phyloP scores from a whole-genome alignment of 129 eudicot genomes.

The Apium graveolens region DNA sequence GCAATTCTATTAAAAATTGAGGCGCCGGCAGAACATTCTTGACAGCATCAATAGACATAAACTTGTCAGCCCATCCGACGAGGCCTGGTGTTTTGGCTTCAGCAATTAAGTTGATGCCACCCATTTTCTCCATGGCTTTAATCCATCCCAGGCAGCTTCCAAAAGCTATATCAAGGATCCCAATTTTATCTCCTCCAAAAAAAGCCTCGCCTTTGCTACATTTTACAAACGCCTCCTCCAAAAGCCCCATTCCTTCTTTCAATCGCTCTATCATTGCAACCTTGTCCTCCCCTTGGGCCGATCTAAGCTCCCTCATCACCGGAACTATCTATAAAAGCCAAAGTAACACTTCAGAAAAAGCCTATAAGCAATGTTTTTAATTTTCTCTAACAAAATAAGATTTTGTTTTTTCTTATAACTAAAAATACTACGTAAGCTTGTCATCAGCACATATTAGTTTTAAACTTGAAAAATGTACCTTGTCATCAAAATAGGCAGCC shows the following conservation, averaged over 20 bases:
- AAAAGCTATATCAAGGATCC: slow-evolving; percentile 27
- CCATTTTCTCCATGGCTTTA: slow-evolving; percentile 5
- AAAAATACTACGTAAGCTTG: too few relatives aligned
- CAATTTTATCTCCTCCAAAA: slow-evolving; percentile 30
- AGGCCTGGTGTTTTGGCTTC: slow-evolving; percentile 24
- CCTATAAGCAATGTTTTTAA: background rate
- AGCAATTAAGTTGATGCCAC: slow-evolving; percentile 16
- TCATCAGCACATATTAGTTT: too few relatives aligned
- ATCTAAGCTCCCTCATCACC: background rate
- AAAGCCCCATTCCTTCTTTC: slow-evolving; percentile 15
- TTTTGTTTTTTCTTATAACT: too few relatives aligned
- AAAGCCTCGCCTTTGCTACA: slow-evolving; percentile 22
- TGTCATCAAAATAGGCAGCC: background rate
- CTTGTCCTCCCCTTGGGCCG: slow-evolving; percentile 18
- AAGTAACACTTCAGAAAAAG: background rate
- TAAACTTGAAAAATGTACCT: background rate
- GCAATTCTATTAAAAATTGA: background rate
- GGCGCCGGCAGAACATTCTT: background rate
- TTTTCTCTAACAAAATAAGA: background rate
- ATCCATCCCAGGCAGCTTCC: slow-evolving; percentile 31
- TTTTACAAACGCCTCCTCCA: slow-evolving; percentile 31
- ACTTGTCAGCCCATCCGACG: slow-evolving; percentile 15
- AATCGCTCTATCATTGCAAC: slow-evolving; percentile 8
- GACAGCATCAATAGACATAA: background rate
- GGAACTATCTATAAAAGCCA: slow-evolving; percentile 19